Evolutionary conservation across 2,329 filamentous ascomycete species (phyloP), one percentile per base, ranked within the genome.

Genomic region (Elsinoe australis): DNA sequence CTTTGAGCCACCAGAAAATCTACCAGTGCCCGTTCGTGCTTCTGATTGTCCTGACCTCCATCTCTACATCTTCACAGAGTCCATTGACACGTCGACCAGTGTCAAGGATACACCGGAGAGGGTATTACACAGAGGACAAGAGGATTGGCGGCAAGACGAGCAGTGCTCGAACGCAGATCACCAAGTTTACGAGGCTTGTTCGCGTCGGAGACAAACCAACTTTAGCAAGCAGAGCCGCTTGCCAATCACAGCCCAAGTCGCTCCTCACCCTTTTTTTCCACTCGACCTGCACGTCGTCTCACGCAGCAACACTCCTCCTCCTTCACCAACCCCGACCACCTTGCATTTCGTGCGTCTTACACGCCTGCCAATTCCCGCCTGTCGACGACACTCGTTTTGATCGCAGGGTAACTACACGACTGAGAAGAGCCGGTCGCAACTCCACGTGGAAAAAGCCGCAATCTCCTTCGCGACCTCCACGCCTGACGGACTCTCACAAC

Each of bases 321-420:
- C n/a, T n/a, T n/a, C n/a, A n/a, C n/a, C n/a, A n/a, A n/a, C n/a
- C n/a, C 26, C 26, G 26, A 29, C 39, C 39, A 24, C 39, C 39
- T 44, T 44, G 39, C 39, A 44, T 44, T 19, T 24, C 15, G 12
- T 44, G 39, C 39, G 28, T 24, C 17, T 28, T 18, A 28, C 38
- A 44, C 39, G 28, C 39, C 17, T 28, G 9, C 21, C 38, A 44
- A 44, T 32, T 26, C 22, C 39, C 14, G 39, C 39, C 39, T 44
- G 39, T 44, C 39, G 39, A 28, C 22, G 21, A 44, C 39, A 44
- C 28, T 44, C 39, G 39, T 44, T 44, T 44, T 32, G 26, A 44
- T 15, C 39, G 28, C 39, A 10, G 26, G 24, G 39, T 18, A 39
- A 31, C 32, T 18, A 31, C 28, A 15, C 39, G 24, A 24, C 39